Evolutionary conservation across 2,329 filamentous ascomycete genomes (phyloP), one percentile per base, ranked within the genome.

Genomic region (Aureobasidium mangrovei): DNA sequence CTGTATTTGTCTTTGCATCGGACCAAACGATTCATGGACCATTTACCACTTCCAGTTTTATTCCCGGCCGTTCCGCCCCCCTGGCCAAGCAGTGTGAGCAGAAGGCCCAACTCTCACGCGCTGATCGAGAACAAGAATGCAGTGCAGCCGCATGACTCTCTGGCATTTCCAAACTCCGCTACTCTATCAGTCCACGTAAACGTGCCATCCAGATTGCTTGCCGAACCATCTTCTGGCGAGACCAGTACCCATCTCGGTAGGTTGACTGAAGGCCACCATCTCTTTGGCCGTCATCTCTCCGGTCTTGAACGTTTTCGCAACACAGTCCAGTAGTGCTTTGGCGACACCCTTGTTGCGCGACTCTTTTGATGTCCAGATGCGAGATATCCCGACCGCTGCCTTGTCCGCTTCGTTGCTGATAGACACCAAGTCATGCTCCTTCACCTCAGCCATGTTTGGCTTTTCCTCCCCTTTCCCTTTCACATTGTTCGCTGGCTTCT

Each of bases 251-350:
- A 76, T 78, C 60, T 78, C 77, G 0, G 83, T 85, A n/a, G 82
- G 81, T 61, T 83, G 80, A 60, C 80, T 83, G 67, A 85, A 84
- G 2, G 82, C 82, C 38, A 84, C 71, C n/a, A 62, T 54, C 8
- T 73, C 70, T 64, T 79, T 82, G 18, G 74, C 70, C 45, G 83
- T 72, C 38, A 74, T 73, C 66, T 80, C 70, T 2, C 77, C 76
- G 57, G 79, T 77, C 52, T 80, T 72, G 61, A 82, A 82, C 61
- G 77, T 74, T 55, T 69, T 72, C 53, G 77, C 70, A 27, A 78
- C 77, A 54, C 72, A 75, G 56, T 84, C 78, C 18, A 85, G 65
- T 43, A 85, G 66, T 53, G 74, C 72, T 51, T 74, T 74, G 3
- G 81, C 82, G 51, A 84, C 75, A 7, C 80, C 79, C 59, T 77